Percentiles rank a stretch among this genome's conserved stretches.
Evolutionary conservation across 768 basidiomycete genomes (phyloP).

Genomic region (Ephemerocybe angulata): DNA sequence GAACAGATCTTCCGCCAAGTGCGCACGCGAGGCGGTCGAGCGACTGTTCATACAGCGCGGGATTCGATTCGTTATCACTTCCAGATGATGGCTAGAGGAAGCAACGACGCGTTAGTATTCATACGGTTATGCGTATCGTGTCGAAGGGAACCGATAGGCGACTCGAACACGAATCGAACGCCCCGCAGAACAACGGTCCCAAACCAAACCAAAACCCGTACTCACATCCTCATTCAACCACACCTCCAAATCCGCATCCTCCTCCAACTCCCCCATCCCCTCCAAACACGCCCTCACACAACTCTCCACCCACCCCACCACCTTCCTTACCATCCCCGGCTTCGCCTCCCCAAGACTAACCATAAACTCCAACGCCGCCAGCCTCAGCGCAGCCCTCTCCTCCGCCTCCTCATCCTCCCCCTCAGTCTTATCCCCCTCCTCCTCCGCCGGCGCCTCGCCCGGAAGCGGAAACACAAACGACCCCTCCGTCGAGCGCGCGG

Average conservation of each 20-base stretch:
- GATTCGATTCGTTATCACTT: conserved; percentile 57
- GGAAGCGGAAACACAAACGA: conserved; percentile 41
- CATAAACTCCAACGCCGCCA: conserved; percentile 80
- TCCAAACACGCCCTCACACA: conserved; percentile 76
- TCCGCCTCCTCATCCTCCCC: conserved; percentile 52
- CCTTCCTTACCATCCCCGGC: conserved; percentile 63
- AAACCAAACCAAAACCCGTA: conserved; percentile 14
- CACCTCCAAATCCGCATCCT: conserved; percentile 39
- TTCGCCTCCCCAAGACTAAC: conserved; percentile 63
- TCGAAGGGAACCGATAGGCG: neutral
- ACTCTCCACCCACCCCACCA: conserved; percentile 66
- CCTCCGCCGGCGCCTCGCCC: conserved; percentile 16
- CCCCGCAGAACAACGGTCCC: neutral
- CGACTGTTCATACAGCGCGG: conserved; percentile 77
- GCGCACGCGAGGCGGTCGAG: conserved; percentile 80
- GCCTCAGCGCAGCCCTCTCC: conserved; percentile 64
- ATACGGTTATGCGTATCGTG: conserved; percentile 37
- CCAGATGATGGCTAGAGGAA: conserved; percentile 29
- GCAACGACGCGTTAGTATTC: neutral
- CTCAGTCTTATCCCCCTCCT: conserved; percentile 25
- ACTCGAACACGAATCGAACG: neutral
- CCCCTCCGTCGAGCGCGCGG: conserved; percentile 17
- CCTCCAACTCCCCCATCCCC: conserved; percentile 76
- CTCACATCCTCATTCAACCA: conserved; percentile 80
- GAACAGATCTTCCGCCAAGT: conserved; percentile 67